Evolutionary conservation across 768 basidiomycete genomes (phyloP), one percentile per base, ranked within the genome.

Genomic region (Ephemerocybe angulata): DNA sequence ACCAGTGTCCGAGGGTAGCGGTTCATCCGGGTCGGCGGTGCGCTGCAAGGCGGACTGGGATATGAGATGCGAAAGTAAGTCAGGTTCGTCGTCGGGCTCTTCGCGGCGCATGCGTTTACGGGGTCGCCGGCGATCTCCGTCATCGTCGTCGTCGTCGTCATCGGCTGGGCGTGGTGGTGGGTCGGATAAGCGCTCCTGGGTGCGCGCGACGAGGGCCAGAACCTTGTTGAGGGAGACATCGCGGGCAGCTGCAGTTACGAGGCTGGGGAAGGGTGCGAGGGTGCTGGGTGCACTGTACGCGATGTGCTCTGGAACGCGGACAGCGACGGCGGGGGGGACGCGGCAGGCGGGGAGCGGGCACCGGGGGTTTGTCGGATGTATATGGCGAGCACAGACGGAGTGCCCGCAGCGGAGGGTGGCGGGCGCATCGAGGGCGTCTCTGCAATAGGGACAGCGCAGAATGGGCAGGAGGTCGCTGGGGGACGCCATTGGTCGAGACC

Each of bases 371-470:
- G 24, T 33, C 22, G 66, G 53, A 24, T 77, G 60, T 17, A 60
- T 58, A 64, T 90, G 89, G n/a, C 22, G 42, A 0, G 82, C 68
- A 62, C 93, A 97, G 58, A 95, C 58, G 21, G 92, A 79, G 66
- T 97, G 93, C 51, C 93, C 93, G 64, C 93, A 97, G 61, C 75
- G 80, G 37, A 96, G 84, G 0, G 75, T 93, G 73, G 62, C 87
- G 70, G 74, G 92, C 74, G 60, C 69, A 71, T 29, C 77, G 76
- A 93, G 65, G 62, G 75, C 53, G 78, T 70, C 8, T 76, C 80
- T 3, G 60, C 88, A 89, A 67, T 81, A 63, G 3, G 82, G 77
- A 63, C 89, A 90, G 51, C 56, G 53, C 54, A 87, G 71, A 52
- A 82, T 63, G 33, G 72, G 61, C 50, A 70, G 60, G 58, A 65